Base-by-base conservation (phyloP, 2,329 filamentous ascomycete genomes). In the Piedraia hortae region DNA sequence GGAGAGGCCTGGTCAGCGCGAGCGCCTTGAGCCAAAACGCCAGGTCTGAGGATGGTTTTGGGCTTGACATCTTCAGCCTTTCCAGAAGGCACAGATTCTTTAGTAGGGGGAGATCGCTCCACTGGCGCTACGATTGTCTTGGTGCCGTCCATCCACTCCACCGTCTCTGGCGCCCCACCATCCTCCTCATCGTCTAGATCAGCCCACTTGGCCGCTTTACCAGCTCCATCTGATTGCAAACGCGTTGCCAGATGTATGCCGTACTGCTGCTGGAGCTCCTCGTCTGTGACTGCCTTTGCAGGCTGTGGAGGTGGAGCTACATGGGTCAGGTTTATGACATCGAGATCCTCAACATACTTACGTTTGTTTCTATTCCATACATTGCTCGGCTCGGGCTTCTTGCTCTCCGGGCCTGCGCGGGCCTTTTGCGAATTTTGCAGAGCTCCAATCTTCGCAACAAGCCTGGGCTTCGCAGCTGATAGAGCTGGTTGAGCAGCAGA, bases 361-460 rank as follows among this genome's bases (percentile, higher is more conserved):
- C 73, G 71, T 52, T 68, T 59, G 42, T 85, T 88, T 47, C 78
- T 80, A 49, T 85, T 88, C 75, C 75, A 88, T 18, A 88, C 73
- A 23, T 59, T 69, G 43, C 53, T 72, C 14, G 61, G 56, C 42
- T 80, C 72, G 8, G 73, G 70, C 12, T 62, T 64, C 19, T 30
- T 32, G 20, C 28, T 58, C 39, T 38, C 36, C 14, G 33, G 26
- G 7, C 36, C 39, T 12, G 31, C 18, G 11, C 37, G 36, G 12
- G 39, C 26, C 25, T 54, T 43, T 21, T 47, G 46, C 12, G 51
- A 33, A 26, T 58, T 59, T 16, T 36, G 55, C 7, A 53, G 44
- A 10, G 57, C 62, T 13, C 63, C 70, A 5, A 66, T 62, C 42
- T 82, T 82, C 24, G 70, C 72, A 30, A 82, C 63, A 17, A 82